phyloP scores from a whole-genome alignment of 306 rosid species.

The Purshia tridentata region DNA sequence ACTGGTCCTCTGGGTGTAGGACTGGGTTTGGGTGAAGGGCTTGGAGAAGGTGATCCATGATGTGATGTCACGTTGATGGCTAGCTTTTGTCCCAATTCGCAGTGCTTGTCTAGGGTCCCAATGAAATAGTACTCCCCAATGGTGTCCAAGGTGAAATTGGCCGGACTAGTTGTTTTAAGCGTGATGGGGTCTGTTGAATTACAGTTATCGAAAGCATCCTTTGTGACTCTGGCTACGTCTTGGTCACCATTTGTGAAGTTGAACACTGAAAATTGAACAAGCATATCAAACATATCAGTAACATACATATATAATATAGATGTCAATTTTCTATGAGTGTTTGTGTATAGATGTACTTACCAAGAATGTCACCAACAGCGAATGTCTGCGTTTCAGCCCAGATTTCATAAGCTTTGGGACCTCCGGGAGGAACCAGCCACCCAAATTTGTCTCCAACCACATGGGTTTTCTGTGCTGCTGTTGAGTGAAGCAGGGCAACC shows the following conservation, averaged over 20 bases:
- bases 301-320: too few species aligned
- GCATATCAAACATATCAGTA: background rate
- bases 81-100: slow-evolving; percentile 43
- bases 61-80: slow-evolving; percentile 34
- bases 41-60: slow-evolving; percentile 35
- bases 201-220: slow-evolving; percentile 43
- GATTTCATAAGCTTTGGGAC: slow-evolving; percentile 17
- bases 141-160: slow-evolving; percentile 43
- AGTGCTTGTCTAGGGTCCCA: slow-evolving; percentile 41
- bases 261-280: slow-evolving; percentile 37
- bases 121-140: slow-evolving; percentile 52
- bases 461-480: slow-evolving; percentile 31
- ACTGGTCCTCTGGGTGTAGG: slow-evolving; percentile 32
- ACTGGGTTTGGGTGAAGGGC: slow-evolving; percentile 30
- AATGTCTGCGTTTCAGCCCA: slow-evolving; percentile 40
- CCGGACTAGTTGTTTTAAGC: slow-evolving; percentile 37
- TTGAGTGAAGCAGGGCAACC: slow-evolving; percentile 22
- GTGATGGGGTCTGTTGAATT: slow-evolving; percentile 45
- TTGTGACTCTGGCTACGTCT: slow-evolving; percentile 57
- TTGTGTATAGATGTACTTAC: slow-evolving; percentile 18
- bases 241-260: slow-evolving; percentile 49
- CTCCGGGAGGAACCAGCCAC: slow-evolving; percentile 45
- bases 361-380: slow-evolving; percentile 39
- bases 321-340: too few species aligned
- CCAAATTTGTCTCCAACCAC: slow-evolving; percentile 40